Conservation (phyloP, 2,329 filamentous ascomycete species). For the Claviceps arundinis region DNA sequence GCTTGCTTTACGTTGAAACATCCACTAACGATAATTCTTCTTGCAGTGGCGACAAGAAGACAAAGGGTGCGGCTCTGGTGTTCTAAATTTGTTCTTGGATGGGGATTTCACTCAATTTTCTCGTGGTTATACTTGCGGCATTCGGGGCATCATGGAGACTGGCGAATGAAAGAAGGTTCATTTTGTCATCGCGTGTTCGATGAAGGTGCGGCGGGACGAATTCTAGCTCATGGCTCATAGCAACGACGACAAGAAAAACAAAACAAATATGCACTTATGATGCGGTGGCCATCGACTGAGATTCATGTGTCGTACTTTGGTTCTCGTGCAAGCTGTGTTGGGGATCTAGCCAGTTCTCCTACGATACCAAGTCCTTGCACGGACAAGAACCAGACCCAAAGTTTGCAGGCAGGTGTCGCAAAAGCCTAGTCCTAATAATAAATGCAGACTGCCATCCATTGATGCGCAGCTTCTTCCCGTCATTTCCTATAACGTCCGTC, state of each 20-base stretch:
- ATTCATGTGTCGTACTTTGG: too few relatives aligned
- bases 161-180: slow-evolving; percentile 31
- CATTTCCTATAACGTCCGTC: too few relatives aligned
- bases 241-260: not conserved
- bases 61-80: slow-evolving; percentile 98
- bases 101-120: slow-evolving; percentile 26
- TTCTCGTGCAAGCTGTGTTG: too few relatives aligned
- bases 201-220: not conserved
- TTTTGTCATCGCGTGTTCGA: slow-evolving; percentile 19
- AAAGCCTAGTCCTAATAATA: too few relatives aligned
- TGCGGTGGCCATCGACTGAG: not conserved
- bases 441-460: too few relatives aligned
- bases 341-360: not conserved
- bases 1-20: not conserved
- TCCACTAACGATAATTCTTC: not conserved
- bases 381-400: not conserved
- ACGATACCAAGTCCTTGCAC: not conserved
- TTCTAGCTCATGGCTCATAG: not conserved
- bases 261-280: not conserved
- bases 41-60: slow-evolving; percentile 99
- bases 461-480: too few relatives aligned
- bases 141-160: slow-evolving; percentile 35
- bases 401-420: too few relatives aligned
- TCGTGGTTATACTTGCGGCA: slow-evolving; percentile 31
- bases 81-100: slow-evolving; percentile 63